Evolutionary conservation across 148 eudicot genomes (phyloP), one percentile per base, ranked within the genome.

Genomic region (Diospyros lotus): DNA sequence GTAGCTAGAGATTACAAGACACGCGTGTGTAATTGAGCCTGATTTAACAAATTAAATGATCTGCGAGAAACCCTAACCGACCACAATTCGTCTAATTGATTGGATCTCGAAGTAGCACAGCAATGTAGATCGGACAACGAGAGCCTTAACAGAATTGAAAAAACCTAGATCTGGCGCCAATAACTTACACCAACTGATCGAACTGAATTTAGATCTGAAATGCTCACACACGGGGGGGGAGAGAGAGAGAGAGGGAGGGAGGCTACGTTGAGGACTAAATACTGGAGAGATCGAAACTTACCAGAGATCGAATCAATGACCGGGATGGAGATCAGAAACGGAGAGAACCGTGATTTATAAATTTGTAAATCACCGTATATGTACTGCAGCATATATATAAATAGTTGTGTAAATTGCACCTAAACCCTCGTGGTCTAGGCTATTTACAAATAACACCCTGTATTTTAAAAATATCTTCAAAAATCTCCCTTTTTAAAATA

Each of bases 301-400:
- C 68, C 68, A 12, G 68, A 44, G 68, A 65, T 65, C 68, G 50
- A 65, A 65, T 44, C 66, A 41, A 56, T 2, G 44, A 1, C 10
- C 10, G 66, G 1, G 44, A 59, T 6, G 0, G 45, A 63, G 66
- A 9, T 14, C 38, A 45, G n/a, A 11, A 46, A 64, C 6, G 13
- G n/a, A 2, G 67, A 64, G 46, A 12, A 11, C 48, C 42, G 17
- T 15, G 48, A n/a, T 55, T 55, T 1, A 6, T 6, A 48, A 48
- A 28, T 28, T 28, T 28, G 28, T 28, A 28, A 28, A 28, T 28
- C 28, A 28, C 28, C 28, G 28, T 28, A 28, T 28, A 28, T 28
- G 28, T 28, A 28, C 28, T 28, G 28, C 28, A 28, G 28, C 28
- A 28, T 28, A 28, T 28, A 28, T 28, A 28, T 28, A 28, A 28